phyloP scores from a whole-genome alignment of 2,329 filamentous ascomycete species.

The Diplodia scrobiculata region DNA sequence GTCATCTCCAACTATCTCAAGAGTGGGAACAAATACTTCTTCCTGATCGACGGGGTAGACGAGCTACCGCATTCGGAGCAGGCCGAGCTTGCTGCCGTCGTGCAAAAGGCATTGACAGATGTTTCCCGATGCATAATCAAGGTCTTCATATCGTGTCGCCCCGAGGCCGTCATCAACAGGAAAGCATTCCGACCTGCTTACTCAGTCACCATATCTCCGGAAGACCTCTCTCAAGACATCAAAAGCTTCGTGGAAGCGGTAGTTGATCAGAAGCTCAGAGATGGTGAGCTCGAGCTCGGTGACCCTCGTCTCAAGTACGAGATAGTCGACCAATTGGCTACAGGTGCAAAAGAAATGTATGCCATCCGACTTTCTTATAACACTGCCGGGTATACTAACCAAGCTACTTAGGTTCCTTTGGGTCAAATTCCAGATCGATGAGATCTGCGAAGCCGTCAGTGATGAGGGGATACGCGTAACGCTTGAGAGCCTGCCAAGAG shows the following conservation, averaged over 20 bases:
- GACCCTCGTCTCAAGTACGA: conserved; percentile 30
- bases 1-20: conserved; percentile 6
- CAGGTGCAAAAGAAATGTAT: conserved; percentile 34
- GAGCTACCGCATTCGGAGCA: conserved; percentile 29
- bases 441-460: conserved; percentile 36
- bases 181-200: conserved; percentile 9
- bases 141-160: conserved; percentile 33
- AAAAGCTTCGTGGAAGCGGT: conserved; percentile 28
- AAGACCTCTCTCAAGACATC: conserved; percentile 28
- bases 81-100: conserved; percentile 1
- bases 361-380: neutral
- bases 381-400: neutral
- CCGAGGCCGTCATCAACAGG: conserved; percentile 29
- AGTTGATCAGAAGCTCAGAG: conserved; percentile 18
- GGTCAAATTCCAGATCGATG: conserved; percentile 39
- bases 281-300: conserved; percentile 23
- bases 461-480: conserved; percentile 35
- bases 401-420: conserved; percentile 39
- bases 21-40: conserved; percentile 11
- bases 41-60: conserved; percentile 34
- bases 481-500: conserved; percentile 36
- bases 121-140: conserved; percentile 4
- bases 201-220: conserved; percentile 26
- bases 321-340: conserved; percentile 29
- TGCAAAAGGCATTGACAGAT: conserved; percentile 9